These are phyloP conservation scores for Colletotrichum truncatum DNA, from an alignment of 2,329 filamentous ascomycete species.

Conservation along the genomic window DNA sequence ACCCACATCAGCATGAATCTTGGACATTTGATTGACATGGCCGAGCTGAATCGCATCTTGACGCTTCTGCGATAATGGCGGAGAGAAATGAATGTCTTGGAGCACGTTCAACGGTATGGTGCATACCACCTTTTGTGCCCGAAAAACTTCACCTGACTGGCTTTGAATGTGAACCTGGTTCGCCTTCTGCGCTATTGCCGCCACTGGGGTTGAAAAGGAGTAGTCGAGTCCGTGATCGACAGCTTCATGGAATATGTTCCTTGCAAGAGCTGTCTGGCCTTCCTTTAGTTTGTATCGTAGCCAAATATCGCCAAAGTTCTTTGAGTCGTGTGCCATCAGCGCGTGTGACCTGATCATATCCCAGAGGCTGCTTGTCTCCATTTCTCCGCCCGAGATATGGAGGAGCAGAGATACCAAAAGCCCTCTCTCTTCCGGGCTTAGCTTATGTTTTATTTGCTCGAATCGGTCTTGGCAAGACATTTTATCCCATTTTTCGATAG, in stretches of 20 bases:
- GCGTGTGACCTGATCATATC: constrained; percentile 35
- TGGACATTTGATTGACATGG: constrained; percentile 32
- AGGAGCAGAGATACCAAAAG: constrained; percentile 36
- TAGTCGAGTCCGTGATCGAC: constrained; percentile 35
- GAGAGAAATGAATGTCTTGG: constrained; percentile 28
- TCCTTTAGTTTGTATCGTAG: constrained; percentile 38
- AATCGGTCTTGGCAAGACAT: constrained; percentile 39
- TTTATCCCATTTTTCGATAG: constrained; percentile 34
- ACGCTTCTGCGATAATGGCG: constrained; percentile 30
- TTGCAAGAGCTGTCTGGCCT: constrained; percentile 39
- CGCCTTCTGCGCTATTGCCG: constrained; percentile 26
- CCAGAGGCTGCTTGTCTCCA: constrained; percentile 35
- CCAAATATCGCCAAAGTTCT: constrained; percentile 35
- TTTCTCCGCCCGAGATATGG: constrained; percentile 35
- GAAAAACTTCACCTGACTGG: constrained; percentile 20
- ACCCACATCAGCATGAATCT: constrained; percentile 31
- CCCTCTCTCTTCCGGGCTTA: constrained; percentile 37
- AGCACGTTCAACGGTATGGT: constrained; percentile 37
- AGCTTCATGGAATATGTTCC: constrained; percentile 38
- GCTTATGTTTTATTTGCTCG: constrained; percentile 38
- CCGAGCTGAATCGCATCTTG: constrained; percentile 26
- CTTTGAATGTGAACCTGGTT: neutral
- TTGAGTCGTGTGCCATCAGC: constrained; percentile 31
- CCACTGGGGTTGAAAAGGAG: constrained; percentile 35
- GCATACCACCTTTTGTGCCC: constrained; percentile 34